Percentiles rank a stretch among this genome's conserved stretches.
These are phyloP conservation scores for Diplotaxis tenuifolia DNA, from an alignment of 345 rosid species.

Conservation along the genomic window DNA sequence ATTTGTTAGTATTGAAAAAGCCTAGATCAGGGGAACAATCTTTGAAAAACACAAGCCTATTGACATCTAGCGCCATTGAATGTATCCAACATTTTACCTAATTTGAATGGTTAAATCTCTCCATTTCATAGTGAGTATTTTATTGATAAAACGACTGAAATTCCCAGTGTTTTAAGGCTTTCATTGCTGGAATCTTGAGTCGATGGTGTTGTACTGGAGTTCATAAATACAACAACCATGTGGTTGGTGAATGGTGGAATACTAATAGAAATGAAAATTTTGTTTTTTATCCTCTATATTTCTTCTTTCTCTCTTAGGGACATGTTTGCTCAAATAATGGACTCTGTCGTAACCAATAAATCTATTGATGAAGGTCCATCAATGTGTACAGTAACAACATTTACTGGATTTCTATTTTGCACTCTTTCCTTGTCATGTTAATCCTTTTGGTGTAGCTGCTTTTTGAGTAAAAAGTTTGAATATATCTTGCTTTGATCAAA, in stretches of 20 bases:
- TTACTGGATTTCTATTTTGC: constrained; percentile 13
- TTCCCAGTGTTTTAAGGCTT: neutral
- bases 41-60: constrained; percentile 20
- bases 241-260: constrained; percentile 36
- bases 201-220: constrained; percentile 21
- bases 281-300: constrained; percentile 7
- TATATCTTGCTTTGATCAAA: constrained; percentile 3
- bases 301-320: constrained; percentile 22
- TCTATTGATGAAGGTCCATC: constrained; percentile 13
- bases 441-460: constrained; percentile 20
- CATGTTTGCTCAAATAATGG: constrained; percentile 14
- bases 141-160: constrained; percentile 5
- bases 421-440: constrained; percentile 9
- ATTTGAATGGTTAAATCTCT: constrained; percentile 23
- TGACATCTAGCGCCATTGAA: constrained; percentile 16
- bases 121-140: constrained; percentile 6
- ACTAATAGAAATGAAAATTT: constrained; percentile 20
- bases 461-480: constrained; percentile 17
- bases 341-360: constrained; percentile 19
- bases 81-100: constrained; percentile 3
- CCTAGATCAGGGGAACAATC: neutral
- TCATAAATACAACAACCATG: constrained; percentile 36
- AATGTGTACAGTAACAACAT: constrained; percentile 6
- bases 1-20: neutral
- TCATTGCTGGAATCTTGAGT: constrained; percentile 18